These are phyloP conservation scores for Podaxis rugospora DNA, from an alignment of 768 basidiomycete genomes.

Conservation along the genomic window DNA sequence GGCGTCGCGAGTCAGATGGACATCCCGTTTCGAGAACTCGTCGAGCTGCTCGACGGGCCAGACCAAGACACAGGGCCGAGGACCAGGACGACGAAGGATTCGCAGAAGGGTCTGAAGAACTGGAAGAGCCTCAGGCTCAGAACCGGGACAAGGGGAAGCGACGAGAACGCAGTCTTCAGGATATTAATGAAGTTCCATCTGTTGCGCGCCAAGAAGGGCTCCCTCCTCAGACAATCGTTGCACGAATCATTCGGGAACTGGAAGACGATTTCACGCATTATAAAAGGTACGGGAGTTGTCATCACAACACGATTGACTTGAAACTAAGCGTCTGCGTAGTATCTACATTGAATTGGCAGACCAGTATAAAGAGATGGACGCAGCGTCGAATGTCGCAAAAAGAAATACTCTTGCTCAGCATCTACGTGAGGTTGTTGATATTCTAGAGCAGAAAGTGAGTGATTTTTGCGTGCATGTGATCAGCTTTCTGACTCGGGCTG, in stretches of 20 bases:
- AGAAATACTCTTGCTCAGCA: slow-evolving; percentile 86
- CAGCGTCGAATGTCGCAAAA: slow-evolving; percentile 74
- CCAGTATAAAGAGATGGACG: slow-evolving; percentile 88
- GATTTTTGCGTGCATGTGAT: neutral
- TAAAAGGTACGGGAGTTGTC: slow-evolving; percentile 65
- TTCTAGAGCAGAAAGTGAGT: slow-evolving; percentile 84
- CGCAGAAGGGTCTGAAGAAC: slow-evolving; percentile 37
- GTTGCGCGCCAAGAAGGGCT: slow-evolving; percentile 35
- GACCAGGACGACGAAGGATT: slow-evolving; percentile 45
- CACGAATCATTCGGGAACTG: slow-evolving; percentile 78
- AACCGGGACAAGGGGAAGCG: slow-evolving; percentile 26
- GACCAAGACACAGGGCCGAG: slow-evolving; percentile 2
- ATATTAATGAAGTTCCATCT: slow-evolving; percentile 25
- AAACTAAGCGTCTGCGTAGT: slow-evolving; percentile 35
- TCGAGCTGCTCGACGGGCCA: neutral
- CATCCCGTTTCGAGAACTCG: slow-evolving; percentile 8
- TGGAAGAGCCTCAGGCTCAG: slow-evolving; percentile 17
- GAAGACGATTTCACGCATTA: slow-evolving; percentile 96
- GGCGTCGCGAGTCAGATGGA: slow-evolving; percentile 27
- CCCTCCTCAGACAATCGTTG: slow-evolving; percentile 86
- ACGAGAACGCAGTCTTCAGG: slow-evolving; percentile 24
- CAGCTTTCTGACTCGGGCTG: slow-evolving; percentile 6
- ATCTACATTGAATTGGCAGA: slow-evolving; percentile 90
- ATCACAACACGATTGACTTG: neutral
- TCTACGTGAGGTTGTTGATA: slow-evolving; percentile 86